Evolutionary conservation across 2,329 filamentous ascomycete genomes (phyloP).

Genomic region (Didymosphaeria variabile): DNA sequence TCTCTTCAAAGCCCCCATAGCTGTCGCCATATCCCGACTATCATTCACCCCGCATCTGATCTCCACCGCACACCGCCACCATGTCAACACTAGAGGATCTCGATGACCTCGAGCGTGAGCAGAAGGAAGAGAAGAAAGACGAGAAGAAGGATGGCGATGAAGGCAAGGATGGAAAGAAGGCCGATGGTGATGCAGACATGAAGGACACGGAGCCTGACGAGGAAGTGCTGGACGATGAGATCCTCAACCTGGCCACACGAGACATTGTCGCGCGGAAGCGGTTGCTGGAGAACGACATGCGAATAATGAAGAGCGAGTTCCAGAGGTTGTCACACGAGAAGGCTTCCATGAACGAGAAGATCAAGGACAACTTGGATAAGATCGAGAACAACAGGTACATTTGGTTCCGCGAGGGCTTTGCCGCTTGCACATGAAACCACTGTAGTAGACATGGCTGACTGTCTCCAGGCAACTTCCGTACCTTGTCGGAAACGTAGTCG

Average conservation of each 20-base stretch:
- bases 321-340: conserved; percentile 96
- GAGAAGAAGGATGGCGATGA: conserved; percentile 61
- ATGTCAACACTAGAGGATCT: conserved; percentile 95
- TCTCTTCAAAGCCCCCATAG: background rate
- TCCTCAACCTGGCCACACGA: conserved; percentile 89
- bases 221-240: conserved; percentile 90
- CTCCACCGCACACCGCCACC: conserved; percentile 40
- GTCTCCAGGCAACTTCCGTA: conserved; percentile 87
- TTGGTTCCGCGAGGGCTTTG: background rate
- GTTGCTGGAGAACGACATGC: conserved; percentile 94
- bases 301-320: conserved; percentile 98
- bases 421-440: conserved; percentile 14
- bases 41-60: conserved; percentile 4
- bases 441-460: background rate
- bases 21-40: background rate
- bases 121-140: conserved; percentile 74
- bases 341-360: conserved; percentile 95
- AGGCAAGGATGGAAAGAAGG: conserved; percentile 66
- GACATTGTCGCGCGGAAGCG: conserved; percentile 92
- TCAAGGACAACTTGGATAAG: conserved; percentile 99
- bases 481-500: conserved; percentile 97
- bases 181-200: conserved; percentile 86
- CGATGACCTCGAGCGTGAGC: conserved; percentile 84
- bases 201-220: conserved; percentile 75
- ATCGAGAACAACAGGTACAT: conserved; percentile 95